Conservation (phyloP, 148 eudicot species). For the Cornus controversa region DNA sequence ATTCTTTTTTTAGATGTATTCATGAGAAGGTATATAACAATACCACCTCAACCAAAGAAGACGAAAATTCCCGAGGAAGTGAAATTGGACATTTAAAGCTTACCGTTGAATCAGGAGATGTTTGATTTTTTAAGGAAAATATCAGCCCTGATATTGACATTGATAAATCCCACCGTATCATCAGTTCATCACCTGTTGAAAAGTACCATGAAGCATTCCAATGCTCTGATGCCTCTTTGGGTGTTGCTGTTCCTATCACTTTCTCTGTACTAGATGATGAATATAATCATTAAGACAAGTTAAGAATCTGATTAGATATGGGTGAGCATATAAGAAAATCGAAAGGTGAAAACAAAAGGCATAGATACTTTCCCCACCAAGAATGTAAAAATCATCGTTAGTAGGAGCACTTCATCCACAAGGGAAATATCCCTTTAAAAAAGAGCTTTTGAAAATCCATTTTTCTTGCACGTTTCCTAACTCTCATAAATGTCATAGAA, state of each 20-base stretch:
- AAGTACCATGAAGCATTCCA: conserved; percentile 66
- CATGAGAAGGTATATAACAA: not conserved
- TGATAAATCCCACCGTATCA: conserved; percentile 46
- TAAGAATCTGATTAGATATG: not conserved
- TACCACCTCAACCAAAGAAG: not conserved
- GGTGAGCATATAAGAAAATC: not conserved
- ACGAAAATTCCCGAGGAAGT: not conserved
- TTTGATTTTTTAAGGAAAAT: conserved; percentile 39
- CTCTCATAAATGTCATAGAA: too few species aligned
- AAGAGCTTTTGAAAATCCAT: not conserved
- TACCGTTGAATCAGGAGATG: conserved; percentile 44
- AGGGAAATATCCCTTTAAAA: too few species aligned
- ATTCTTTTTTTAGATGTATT: not conserved
- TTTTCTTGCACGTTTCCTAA: too few species aligned
- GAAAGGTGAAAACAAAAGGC: not conserved
- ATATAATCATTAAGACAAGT: conserved; percentile 7
- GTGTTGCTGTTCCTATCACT: conserved; percentile 83
- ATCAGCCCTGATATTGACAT: conserved; percentile 36
- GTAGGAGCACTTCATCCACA: not conserved
- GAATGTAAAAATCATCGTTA: not conserved
- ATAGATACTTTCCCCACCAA: not conserved
- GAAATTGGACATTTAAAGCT: conserved; percentile 4
- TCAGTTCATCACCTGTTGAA: conserved; percentile 69
- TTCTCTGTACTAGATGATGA: conserved; percentile 52
- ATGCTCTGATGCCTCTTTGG: conserved; percentile 59